A percentile compares a stretch with the other conserved stretches of the same genome.
Evolutionary conservation across 1,139 yeast species (phyloP).

Genomic region (Candida dubliniensis): DNA sequence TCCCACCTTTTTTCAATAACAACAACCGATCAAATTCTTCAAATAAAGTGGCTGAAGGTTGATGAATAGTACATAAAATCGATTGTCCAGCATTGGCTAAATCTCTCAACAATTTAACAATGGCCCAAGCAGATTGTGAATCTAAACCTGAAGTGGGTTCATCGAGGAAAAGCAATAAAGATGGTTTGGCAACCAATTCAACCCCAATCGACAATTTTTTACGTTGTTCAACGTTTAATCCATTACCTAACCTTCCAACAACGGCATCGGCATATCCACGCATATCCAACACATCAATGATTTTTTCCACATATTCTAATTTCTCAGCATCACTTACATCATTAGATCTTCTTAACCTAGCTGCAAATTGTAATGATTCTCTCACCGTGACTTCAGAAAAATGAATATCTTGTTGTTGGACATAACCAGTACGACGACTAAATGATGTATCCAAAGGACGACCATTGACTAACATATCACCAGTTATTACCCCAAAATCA

Average conservation of each 20-base stretch:
- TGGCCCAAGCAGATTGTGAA: constrained; percentile 90
- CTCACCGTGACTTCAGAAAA: constrained; percentile 58
- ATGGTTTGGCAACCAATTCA: constrained; percentile 86
- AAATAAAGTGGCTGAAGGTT: constrained; percentile 75
- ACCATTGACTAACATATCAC: constrained; percentile 65
- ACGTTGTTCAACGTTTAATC: constrained; percentile 66
- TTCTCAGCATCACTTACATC: constrained; percentile 34
- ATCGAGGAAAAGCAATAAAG: constrained; percentile 75
- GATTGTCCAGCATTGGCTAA: constrained; percentile 81
- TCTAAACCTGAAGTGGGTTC: constrained; percentile 94
- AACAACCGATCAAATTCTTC: constrained; percentile 76
- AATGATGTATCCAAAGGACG: constrained; percentile 50
- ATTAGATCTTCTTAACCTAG: constrained; percentile 56
- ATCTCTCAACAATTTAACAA: constrained; percentile 72
- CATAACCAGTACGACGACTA: constrained; percentile 64
- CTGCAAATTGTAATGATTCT: constrained; percentile 61
- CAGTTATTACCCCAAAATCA: constrained; percentile 59
- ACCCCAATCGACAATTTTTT: constrained; percentile 74
- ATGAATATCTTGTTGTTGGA: constrained; percentile 66
- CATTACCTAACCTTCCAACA: constrained; percentile 57
- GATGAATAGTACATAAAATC: constrained; percentile 79
- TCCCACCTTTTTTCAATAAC: constrained; percentile 72
- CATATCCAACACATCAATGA: constrained; percentile 58
- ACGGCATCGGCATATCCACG: constrained; percentile 61
- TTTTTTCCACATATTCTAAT: constrained; percentile 58